phyloP scores from a whole-genome alignment of 2,329 filamentous ascomycete genomes.

The Ceratocystis diversiconidia region DNA sequence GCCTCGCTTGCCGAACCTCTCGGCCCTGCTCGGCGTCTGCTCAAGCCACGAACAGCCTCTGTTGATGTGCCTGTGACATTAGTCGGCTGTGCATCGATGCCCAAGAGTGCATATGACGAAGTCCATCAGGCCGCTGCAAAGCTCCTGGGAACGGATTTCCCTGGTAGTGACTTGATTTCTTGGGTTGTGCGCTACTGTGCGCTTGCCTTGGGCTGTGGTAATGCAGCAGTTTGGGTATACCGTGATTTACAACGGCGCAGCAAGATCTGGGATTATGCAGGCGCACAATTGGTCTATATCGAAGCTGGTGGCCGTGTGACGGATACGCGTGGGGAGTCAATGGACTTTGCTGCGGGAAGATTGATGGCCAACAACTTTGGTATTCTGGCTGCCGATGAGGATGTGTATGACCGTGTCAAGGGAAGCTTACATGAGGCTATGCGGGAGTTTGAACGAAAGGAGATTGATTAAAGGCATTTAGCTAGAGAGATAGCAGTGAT shows the following conservation, averaged over 20 bases:
- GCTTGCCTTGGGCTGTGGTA: conserved; percentile 38
- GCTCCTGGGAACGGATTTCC: conserved; percentile 30
- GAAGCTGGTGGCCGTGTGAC: conserved; percentile 42
- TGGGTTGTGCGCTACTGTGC: conserved; percentile 44
- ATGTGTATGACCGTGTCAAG: conserved; percentile 30
- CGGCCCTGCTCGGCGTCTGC: conserved; percentile 24
- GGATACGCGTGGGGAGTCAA: conserved; percentile 36
- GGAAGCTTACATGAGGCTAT: conserved; percentile 21
- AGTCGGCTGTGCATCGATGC: conserved; percentile 34
- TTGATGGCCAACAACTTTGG: conserved; percentile 38
- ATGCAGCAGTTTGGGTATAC: conserved; percentile 44
- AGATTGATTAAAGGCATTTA: conserved; percentile 3
- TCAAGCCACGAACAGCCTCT: neutral
- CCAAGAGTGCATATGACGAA: conserved; percentile 35
- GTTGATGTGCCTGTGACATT: conserved; percentile 25
- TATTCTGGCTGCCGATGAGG: conserved; percentile 38
- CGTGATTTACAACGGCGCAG: conserved; percentile 33
- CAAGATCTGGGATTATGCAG: conserved; percentile 47
- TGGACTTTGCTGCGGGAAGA: conserved; percentile 37
- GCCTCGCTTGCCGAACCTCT: conserved; percentile 19
- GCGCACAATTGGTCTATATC: conserved; percentile 44
- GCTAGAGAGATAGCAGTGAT: too few species aligned
- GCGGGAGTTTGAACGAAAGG: conserved; percentile 12
- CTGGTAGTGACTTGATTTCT: conserved; percentile 38
- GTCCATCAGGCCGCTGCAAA: conserved; percentile 33